Evolutionary conservation across 2,329 filamentous ascomycete species (phyloP), one percentile per base, ranked within the genome.

Genomic region (Clarireedia paspali): DNA sequence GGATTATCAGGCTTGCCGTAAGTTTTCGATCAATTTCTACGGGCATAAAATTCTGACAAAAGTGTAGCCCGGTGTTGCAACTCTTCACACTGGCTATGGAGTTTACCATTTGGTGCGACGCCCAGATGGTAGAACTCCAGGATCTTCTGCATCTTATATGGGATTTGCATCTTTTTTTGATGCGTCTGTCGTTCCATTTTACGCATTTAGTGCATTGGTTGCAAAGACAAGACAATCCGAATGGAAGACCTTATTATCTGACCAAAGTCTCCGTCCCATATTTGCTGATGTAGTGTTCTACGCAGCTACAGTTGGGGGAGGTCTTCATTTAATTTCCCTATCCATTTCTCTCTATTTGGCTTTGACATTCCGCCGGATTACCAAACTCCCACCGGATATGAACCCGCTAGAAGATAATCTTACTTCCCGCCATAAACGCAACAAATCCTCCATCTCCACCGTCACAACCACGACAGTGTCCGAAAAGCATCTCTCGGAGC

Each of bases 361-460:
- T 15, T 69, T 88, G 52, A 81, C 87, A 63, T 97, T 96, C 81
- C 82, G 85, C 42, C 87, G 88, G 67, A 96, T 97, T 65, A 78
- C 84, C 5, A 76, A 79, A 20, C 79, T 96, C 69, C 92, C 92
- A 5, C 91, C 92, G 0, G 92, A 97, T 67, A 90, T 96, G 88
- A 97, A 97, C 69, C 92, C 92, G 1, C 77, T 97, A 14, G 91
- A 96, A 69, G 83, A 88, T 62, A 85, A 92, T 65, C 74, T 95
- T 57, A 96, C 91, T 1, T 84, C 89, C 10, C 82, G 85, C 24
- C 90, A 95, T 72, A 91, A 91, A 75, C 83, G 87, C 67, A 91
- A 88, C 68, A 83, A 81, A 62, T 81, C 79, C 12, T 69, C 67
- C 5, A 61, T 68, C 6, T 67, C 67, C n/a, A 62, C 60, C 2